phyloP scores from a whole-genome alignment of 176 grass and related monocot genomes.

The Olyra latifolia region DNA sequence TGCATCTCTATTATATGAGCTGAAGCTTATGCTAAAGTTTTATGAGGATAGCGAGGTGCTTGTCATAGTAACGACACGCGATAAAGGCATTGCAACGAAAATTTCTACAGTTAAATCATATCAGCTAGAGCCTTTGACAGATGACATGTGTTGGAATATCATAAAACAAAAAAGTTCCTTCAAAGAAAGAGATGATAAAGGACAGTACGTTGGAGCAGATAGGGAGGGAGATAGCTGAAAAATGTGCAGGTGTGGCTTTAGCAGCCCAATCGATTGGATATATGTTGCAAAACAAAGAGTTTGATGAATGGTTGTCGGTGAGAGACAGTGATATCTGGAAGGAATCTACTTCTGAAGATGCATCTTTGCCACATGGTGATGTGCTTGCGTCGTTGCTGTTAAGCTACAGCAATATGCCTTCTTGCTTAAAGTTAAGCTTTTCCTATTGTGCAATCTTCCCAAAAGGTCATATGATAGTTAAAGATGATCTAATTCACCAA shows the following conservation, averaged over 20 bases:
- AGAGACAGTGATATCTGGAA: slow-evolving; percentile 7
- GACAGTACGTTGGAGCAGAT: neutral
- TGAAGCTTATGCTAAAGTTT: neutral
- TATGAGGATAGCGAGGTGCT: neutral
- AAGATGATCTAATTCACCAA: slow-evolving; percentile 13
- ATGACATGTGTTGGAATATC: slow-evolving; percentile 33
- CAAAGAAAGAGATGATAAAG: neutral
- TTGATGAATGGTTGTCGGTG: neutral
- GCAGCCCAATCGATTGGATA: slow-evolving; percentile 33
- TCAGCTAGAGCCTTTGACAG: neutral
- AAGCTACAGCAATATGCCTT: slow-evolving; percentile 13
- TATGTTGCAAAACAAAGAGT: neutral
- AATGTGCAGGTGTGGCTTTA: slow-evolving; percentile 33
- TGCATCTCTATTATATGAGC: neutral
- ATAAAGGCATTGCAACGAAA: neutral
- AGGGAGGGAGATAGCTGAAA: slow-evolving; percentile 23
- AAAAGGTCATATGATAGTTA: neutral
- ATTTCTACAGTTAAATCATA: neutral
- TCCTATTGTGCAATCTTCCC: neutral
- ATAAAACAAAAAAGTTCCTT: slow-evolving; percentile 14
- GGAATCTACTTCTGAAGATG: neutral
- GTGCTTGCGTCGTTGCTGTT: slow-evolving; percentile 30
- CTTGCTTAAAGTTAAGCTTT: neutral
- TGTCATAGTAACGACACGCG: slow-evolving; percentile 32
- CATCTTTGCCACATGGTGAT: neutral